Conservation (phyloP, 768 basidiomycete genomes). For the Tricholoma sp. region DNA sequence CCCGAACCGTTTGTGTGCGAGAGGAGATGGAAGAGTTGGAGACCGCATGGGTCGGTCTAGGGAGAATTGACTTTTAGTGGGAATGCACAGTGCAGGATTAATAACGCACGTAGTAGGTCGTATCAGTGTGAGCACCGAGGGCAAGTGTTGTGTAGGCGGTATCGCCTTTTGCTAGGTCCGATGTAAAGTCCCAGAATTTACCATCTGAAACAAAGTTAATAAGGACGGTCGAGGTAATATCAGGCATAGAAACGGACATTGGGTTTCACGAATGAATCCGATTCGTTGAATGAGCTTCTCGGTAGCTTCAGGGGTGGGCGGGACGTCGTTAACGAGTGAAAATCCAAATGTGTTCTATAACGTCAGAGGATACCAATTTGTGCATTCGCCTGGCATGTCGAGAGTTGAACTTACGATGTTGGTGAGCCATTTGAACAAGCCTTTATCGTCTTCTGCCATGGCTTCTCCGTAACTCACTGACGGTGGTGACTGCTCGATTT, state of each 20-base stretch:
- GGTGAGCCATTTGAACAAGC: constrained; percentile 75
- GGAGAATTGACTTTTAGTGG: not conserved
- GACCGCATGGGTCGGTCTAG: constrained; percentile 90
- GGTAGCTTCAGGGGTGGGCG: constrained; percentile 77
- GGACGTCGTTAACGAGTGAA: constrained; percentile 80
- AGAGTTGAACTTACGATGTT: constrained; percentile 57
- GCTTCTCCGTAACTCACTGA: constrained; percentile 67
- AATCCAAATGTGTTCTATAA: constrained; percentile 84
- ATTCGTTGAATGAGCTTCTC: constrained; percentile 74
- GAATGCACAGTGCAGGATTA: not conserved
- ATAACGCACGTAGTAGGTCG: constrained; percentile 57
- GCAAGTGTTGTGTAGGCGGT: constrained; percentile 90
- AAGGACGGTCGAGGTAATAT: not conserved
- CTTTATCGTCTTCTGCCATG: constrained; percentile 60
- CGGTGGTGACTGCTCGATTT: constrained; percentile 71
- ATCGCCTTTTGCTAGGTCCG: constrained; percentile 86
- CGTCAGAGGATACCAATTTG: not conserved
- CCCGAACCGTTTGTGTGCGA: constrained; percentile 78
- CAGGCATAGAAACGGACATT: constrained; percentile 27
- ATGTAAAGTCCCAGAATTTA: constrained; percentile 95
- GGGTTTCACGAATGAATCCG: constrained; percentile 85
- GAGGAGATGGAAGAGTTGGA: constrained; percentile 93
- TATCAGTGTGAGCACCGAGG: constrained; percentile 76
- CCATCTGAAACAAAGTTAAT: constrained; percentile 53
- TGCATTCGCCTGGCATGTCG: not conserved